Conservation (phyloP, 2,329 filamentous ascomycete species). For the Microascus cirrosus region DNA sequence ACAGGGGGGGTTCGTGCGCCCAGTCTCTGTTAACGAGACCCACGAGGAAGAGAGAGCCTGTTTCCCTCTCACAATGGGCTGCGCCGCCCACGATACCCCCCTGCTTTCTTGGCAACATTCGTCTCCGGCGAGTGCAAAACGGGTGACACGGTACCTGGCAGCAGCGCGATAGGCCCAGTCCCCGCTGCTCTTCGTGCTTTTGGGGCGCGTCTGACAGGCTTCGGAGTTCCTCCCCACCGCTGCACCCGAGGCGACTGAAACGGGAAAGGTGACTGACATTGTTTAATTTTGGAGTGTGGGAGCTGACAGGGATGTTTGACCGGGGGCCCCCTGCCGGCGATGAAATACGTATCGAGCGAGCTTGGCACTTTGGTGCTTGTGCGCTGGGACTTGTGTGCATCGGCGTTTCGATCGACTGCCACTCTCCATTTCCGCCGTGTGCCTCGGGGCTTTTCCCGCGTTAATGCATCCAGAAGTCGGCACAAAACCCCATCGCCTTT, state of each 20-base stretch:
- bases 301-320: neutral
- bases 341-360: neutral
- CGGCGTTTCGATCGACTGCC: neutral
- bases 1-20: neutral
- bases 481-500: too few relatives aligned
- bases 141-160: too few relatives aligned
- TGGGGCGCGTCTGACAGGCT: neutral
- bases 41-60: neutral
- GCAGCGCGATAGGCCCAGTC: neutral
- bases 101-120: neutral
- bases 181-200: neutral
- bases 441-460: too few relatives aligned
- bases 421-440: too few relatives aligned
- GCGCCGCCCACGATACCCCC: neutral
- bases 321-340: neutral
- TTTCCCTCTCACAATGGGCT: neutral
- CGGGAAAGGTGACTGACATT: neutral
- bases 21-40: neutral
- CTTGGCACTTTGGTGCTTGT: neutral
- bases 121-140: too few relatives aligned
- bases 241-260: neutral
- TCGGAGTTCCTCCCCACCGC: neutral
- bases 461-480: too few relatives aligned
- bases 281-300: neutral
- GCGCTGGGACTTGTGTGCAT: too few relatives aligned